A percentile compares a stretch with the other conserved stretches of the same genome.
These are phyloP conservation scores for Chlorella vulgaris DNA, from an alignment of 139 green algal species.

Conservation along the genomic window DNA sequence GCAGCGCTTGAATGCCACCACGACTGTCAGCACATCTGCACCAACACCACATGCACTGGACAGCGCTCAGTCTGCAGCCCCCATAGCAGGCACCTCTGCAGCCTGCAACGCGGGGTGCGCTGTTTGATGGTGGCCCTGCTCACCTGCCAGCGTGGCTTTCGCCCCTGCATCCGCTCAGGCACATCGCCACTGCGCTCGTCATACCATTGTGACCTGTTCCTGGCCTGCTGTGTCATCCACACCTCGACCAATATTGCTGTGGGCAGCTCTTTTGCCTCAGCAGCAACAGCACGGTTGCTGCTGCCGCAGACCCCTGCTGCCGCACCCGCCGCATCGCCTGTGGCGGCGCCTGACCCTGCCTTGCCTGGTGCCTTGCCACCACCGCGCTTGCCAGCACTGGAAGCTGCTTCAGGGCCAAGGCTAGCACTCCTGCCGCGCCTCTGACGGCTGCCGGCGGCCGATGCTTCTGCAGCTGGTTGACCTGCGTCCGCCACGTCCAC, in stretches of 20 bases:
- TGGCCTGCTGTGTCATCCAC: neutral
- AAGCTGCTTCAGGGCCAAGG: too few relatives aligned
- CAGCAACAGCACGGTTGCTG: too few relatives aligned
- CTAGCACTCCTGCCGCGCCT: too few relatives aligned
- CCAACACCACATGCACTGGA: too few relatives aligned
- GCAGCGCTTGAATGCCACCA: too few relatives aligned
- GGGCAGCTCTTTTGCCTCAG: neutral
- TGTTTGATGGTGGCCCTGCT: too few relatives aligned
- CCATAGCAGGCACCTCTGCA: too few relatives aligned
- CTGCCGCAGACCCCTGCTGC: neutral
- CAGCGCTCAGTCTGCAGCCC: too few relatives aligned
- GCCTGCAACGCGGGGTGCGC: too few relatives aligned
- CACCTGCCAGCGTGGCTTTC: too few relatives aligned
- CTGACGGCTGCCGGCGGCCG: neutral
- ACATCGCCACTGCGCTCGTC: slow-evolving; percentile 2
- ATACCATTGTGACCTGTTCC: slow-evolving; percentile 11
- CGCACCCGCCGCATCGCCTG: neutral
- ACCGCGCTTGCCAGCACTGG: too few relatives aligned
- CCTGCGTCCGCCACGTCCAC: neutral
- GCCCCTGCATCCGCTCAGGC: slow-evolving; percentile 1
- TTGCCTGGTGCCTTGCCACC: neutral
- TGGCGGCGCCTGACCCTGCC: neutral
- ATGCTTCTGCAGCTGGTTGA: neutral
- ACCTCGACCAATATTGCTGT: neutral
- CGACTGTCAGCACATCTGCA: too few relatives aligned